phyloP scores from a whole-genome alignment of 2,329 filamentous ascomycete species.

The Cylindrodendrum hubeiense region DNA sequence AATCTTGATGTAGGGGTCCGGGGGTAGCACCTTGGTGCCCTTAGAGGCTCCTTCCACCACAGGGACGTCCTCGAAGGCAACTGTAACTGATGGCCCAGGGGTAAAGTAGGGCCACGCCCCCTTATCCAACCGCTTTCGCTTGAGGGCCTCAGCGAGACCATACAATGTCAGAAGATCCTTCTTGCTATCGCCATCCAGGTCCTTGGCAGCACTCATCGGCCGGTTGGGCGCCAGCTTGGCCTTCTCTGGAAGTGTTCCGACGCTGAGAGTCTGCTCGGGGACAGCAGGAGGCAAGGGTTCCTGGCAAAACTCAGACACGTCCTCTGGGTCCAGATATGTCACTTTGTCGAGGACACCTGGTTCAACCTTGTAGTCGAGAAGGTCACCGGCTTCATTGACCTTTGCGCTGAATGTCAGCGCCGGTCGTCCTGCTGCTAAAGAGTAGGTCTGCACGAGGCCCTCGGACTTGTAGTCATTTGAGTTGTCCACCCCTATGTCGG shows the following conservation, averaged over 20 bases:
- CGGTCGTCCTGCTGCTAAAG: conserved; percentile 63
- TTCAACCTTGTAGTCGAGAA: conserved; percentile 67
- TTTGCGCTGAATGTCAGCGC: conserved; percentile 73
- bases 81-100: conserved; percentile 57
- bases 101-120: conserved; percentile 64
- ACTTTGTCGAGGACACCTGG: conserved; percentile 67
- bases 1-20: conserved; percentile 65
- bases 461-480: conserved; percentile 48
- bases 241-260: conserved; percentile 41
- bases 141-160: conserved; percentile 61
- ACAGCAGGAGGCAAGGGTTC: conserved; percentile 44
- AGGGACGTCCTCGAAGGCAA: conserved; percentile 55
- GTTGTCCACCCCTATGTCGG: conserved; percentile 45
- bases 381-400: conserved; percentile 63
- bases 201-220: conserved; percentile 56
- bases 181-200: conserved; percentile 58
- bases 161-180: conserved; percentile 62
- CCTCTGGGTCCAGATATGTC: conserved; percentile 67
- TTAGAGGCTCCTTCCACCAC: conserved; percentile 22
- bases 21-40: conserved; percentile 45
- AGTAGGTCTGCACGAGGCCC: conserved; percentile 64
- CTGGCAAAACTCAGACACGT: conserved; percentile 60
- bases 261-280: conserved; percentile 44
- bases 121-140: conserved; percentile 55
- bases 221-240: conserved; percentile 48